Evolutionary conservation across 257 asterid genomes (phyloP), one percentile per base, ranked within the genome.

Genomic region (Nicotiana otophora): DNA sequence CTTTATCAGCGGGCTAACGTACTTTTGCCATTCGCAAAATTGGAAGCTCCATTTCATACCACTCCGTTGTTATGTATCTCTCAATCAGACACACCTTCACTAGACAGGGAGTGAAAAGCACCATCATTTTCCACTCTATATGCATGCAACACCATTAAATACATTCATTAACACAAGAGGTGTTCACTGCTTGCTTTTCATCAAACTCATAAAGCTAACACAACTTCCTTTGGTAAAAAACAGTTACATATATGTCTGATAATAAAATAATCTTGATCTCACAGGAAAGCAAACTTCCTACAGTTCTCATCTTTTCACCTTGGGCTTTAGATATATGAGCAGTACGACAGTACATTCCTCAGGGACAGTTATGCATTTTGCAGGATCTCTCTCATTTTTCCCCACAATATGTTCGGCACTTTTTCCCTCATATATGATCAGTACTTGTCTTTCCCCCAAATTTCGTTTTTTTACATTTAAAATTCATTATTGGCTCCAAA

Each of bases 31-130:
- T 51, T 74, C 30, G 63, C 42, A 26, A 74, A 48, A 48, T 51
- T 51, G 42, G 80, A 51, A 51, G 42, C 60, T 74, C 63, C 80
- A 48, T 51, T 23, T 14, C 28, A 23, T 14, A 74, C 15, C 42
- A 74, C 26, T 74, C 79, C 8, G 16, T 26, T 54, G 61, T 48
- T 46, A 74, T 74, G 62, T 12, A 12, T 48, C 61, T 74, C 80
- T 74, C 63, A 51, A 26, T 74, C 62, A 26, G 16, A 74, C 80
- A 26, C 80, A 72, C 26, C 80, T 51, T 51, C 80, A 74, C 42
- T 74, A 15, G 80, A 74, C 3, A 10, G 36, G 48, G 80, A 48
- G 36, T 74, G 62, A 74, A 48, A 48, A 46, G 79, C 61, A 74
- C 61, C 62, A 74, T 48, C 28, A 48, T 48, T 26, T 74, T 48